phyloP scores from a whole-genome alignment of 2,329 filamentous ascomycete species.

The Clonostachys byssicola region DNA sequence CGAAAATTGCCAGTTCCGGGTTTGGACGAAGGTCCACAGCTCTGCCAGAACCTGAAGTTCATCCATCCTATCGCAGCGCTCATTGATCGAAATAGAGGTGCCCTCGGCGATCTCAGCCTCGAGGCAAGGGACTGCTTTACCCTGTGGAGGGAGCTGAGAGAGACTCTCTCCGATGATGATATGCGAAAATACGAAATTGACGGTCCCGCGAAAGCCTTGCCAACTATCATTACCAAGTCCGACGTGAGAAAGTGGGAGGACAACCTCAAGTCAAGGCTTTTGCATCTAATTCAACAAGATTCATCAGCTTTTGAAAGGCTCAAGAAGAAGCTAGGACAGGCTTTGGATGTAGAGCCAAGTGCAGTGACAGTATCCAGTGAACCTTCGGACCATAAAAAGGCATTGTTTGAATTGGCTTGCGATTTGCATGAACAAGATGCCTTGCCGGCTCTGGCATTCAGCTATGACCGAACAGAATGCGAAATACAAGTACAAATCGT shows the following conservation, averaged over 20 bases:
- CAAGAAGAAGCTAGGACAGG: no score
- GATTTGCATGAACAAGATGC: slow-evolving; percentile 60
- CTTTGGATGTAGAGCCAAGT: no score
- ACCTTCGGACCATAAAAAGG: not conserved
- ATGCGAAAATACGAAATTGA: slow-evolving; percentile 41
- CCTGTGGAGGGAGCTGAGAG: slow-evolving; percentile 61
- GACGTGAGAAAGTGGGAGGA: slow-evolving; percentile 65
- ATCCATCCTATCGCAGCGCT: slow-evolving; percentile 65
- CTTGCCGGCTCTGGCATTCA: slow-evolving; percentile 72
- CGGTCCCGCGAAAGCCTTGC: slow-evolving; percentile 34
- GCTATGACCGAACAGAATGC: slow-evolving; percentile 65
- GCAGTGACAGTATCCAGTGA: no score
- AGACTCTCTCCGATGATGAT: slow-evolving; percentile 46
- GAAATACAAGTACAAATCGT: slow-evolving; percentile 53
- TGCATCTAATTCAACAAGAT: no score
- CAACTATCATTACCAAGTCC: slow-evolving; percentile 58
- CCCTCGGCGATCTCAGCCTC: slow-evolving; percentile 63
- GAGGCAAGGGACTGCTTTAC: slow-evolving; percentile 68
- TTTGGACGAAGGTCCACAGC: slow-evolving; percentile 35
- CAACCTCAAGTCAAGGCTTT: slow-evolving; percentile 41
- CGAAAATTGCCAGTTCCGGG: slow-evolving; percentile 37
- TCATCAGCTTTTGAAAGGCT: no score
- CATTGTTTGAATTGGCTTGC: slow-evolving; percentile 46
- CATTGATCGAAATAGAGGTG: slow-evolving; percentile 45
- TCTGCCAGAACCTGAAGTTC: slow-evolving; percentile 45